Evolutionary conservation across 768 basidiomycete genomes (phyloP).

Genomic region (Hemileccinum impolitum): DNA sequence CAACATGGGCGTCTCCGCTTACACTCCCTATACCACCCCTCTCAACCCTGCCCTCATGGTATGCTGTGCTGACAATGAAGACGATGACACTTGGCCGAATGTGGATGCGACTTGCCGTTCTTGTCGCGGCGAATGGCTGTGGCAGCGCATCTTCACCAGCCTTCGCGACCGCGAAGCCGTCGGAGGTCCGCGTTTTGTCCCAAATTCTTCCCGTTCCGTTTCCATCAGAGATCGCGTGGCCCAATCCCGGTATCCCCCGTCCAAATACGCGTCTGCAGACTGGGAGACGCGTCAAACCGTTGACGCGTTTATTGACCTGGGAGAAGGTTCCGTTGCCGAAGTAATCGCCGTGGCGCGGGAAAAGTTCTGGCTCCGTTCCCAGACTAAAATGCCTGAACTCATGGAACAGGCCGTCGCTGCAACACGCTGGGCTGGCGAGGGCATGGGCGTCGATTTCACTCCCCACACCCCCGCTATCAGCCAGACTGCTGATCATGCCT

Average conservation of each 20-base stretch:
- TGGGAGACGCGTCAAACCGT: slow-evolving; percentile 68
- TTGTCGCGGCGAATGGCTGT: slow-evolving; percentile 66
- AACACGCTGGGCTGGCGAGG: slow-evolving; percentile 40
- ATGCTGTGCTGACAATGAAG: slow-evolving; percentile 66
- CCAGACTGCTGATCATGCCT: slow-evolving; percentile 5
- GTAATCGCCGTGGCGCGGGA: slow-evolving; percentile 62
- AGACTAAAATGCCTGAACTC: slow-evolving; percentile 65
- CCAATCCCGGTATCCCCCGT: slow-evolving; percentile 23
- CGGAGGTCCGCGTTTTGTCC: slow-evolving; percentile 40
- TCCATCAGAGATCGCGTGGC: slow-evolving; percentile 13
- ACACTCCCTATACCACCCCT: slow-evolving; percentile 22
- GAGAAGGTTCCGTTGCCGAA: slow-evolving; percentile 63
- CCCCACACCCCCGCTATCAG: slow-evolving; percentile 17
- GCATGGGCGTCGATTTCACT: slow-evolving; percentile 30
- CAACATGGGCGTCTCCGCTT: slow-evolving; percentile 22
- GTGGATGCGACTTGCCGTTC: slow-evolving; percentile 65
- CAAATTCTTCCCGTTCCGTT: slow-evolving; percentile 12
- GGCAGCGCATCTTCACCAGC: slow-evolving; percentile 50
- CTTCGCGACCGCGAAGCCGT: slow-evolving; percentile 55
- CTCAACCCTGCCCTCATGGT: slow-evolving; percentile 35
- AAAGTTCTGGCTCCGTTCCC: slow-evolving; percentile 63
- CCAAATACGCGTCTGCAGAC: slow-evolving; percentile 39
- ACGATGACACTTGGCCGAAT: slow-evolving; percentile 62
- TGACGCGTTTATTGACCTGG: slow-evolving; percentile 70
- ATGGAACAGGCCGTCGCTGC: slow-evolving; percentile 68